A percentile compares a stretch with the other conserved stretches of the same genome.
These are phyloP conservation scores for Piper longum DNA, from an alignment of 164 flowering plant species.

Conservation along the genomic window DNA sequence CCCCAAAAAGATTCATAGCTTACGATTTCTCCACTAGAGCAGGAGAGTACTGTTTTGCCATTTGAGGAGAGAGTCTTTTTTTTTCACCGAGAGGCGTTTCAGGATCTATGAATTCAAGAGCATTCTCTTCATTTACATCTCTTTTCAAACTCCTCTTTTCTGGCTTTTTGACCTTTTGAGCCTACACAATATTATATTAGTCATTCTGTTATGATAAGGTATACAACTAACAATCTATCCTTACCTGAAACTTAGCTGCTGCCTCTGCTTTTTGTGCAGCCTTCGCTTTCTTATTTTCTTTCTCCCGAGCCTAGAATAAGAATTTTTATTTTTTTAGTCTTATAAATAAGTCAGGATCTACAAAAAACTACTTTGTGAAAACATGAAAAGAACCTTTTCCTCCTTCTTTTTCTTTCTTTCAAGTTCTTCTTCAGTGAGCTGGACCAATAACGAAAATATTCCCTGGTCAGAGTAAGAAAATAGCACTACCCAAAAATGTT, in stretches of 20 bases:
- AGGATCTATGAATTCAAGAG: slow-evolving; percentile 68
- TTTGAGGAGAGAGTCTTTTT: slow-evolving; percentile 61
- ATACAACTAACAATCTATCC: background rate
- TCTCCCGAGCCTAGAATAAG: slow-evolving; percentile 54
- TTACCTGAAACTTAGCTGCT: slow-evolving; percentile 51
- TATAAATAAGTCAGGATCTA: background rate
- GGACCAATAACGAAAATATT: background rate
- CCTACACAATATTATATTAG: slow-evolving; percentile 16
- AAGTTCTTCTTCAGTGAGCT: slow-evolving; percentile 20
- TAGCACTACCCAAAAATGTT: background rate
- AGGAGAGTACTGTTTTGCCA: slow-evolving; percentile 85
- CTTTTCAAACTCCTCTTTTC: slow-evolving; percentile 41
- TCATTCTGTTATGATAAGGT: background rate
- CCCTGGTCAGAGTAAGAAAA: background rate
- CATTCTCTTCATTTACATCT: slow-evolving; percentile 51
- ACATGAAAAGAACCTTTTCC: slow-evolving; percentile 36
- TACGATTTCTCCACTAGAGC: slow-evolving; percentile 80
- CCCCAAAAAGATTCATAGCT: slow-evolving; percentile 8
- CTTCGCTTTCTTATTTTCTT: slow-evolving; percentile 67
- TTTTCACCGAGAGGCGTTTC: slow-evolving; percentile 70
- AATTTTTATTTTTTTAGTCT: background rate
- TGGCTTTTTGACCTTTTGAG: slow-evolving; percentile 56
- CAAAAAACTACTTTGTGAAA: background rate
- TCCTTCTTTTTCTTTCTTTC: slow-evolving; percentile 59
- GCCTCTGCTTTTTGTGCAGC: slow-evolving; percentile 57